Evolutionary conservation across 192 early-diverging fungal genomes (phyloP).

Genomic region (Rhizoclosmatium sp.): DNA sequence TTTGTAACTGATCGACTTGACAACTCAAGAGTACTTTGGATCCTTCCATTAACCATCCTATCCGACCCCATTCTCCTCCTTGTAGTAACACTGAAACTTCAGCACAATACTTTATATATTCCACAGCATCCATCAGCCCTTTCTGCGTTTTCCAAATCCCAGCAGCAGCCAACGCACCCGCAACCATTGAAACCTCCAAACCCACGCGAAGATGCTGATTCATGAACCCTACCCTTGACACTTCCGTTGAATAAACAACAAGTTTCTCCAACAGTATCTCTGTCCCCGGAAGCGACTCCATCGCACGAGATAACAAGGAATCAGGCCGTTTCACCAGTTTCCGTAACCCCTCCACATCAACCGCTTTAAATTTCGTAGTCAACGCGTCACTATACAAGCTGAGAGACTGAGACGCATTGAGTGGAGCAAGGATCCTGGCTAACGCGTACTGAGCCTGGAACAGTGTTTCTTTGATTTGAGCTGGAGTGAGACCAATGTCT

Average conservation of each 20-base stretch:
- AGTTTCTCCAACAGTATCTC: neutral
- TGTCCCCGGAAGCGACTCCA: neutral
- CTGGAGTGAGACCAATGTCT: neutral
- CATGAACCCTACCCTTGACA: neutral
- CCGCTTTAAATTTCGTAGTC: slow-evolving; percentile 7
- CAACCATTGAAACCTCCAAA: neutral
- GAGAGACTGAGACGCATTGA: neutral
- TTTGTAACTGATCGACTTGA: neutral
- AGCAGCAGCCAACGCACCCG: neutral
- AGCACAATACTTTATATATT: slow-evolving; percentile 8
- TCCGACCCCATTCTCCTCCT: neutral
- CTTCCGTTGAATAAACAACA: slow-evolving; percentile 1
- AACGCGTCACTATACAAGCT: neutral
- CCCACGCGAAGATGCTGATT: neutral
- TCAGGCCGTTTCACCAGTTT: neutral
- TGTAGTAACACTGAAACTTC: neutral
- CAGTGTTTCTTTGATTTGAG: slow-evolving; percentile 17
- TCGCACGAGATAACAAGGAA: neutral
- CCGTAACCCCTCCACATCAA: neutral
- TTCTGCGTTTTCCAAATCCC: neutral
- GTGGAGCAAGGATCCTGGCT: neutral
- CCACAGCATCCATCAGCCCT: neutral
- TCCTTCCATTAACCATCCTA: neutral
- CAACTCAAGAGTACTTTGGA: neutral
- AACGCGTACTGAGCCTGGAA: slow-evolving; percentile 12